Evolutionary conservation across 2,329 filamentous ascomycete genomes (phyloP).

Genomic region (Cytospora mali): DNA sequence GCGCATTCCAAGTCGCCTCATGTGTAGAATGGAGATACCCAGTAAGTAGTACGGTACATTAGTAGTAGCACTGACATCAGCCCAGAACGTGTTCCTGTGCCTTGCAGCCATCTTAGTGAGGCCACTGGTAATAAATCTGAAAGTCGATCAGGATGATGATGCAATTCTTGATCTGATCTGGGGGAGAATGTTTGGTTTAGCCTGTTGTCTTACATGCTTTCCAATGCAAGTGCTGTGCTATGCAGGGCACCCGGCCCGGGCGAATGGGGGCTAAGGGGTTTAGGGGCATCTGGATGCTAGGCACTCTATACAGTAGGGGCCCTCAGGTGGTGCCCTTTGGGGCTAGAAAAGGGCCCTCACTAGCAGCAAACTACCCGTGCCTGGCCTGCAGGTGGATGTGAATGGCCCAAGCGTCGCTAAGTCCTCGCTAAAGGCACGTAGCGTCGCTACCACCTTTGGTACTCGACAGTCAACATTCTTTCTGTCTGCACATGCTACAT

Average conservation of each 20-base stretch:
- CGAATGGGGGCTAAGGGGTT: background rate
- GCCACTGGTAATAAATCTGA: too few relatives aligned
- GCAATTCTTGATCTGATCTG: background rate
- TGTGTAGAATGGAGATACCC: too few relatives aligned
- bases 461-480: conserved; percentile 20
- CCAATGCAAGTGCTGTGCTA: background rate
- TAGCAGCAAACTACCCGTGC: conserved; percentile 4
- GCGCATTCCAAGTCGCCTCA: too few relatives aligned
- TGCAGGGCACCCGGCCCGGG: background rate
- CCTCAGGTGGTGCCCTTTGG: background rate
- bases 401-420: conserved; percentile 21
- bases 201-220: background rate
- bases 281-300: background rate
- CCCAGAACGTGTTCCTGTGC: conserved; percentile 13
- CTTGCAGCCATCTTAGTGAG: conserved; percentile 2
- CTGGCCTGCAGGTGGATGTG: conserved; percentile 5
- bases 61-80: conserved; percentile 13
- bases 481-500: conserved; percentile 15
- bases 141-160: background rate
- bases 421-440: conserved; percentile 6
- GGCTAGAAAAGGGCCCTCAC: background rate
- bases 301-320: too few relatives aligned
- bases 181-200: background rate
- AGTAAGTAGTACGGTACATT: too few relatives aligned
- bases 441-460: conserved; percentile 21